A percentile compares a stretch with the other conserved stretches of the same genome.
Conservation (phyloP, 257 asterid genomes). For the Asclepias syriaca region DNA sequence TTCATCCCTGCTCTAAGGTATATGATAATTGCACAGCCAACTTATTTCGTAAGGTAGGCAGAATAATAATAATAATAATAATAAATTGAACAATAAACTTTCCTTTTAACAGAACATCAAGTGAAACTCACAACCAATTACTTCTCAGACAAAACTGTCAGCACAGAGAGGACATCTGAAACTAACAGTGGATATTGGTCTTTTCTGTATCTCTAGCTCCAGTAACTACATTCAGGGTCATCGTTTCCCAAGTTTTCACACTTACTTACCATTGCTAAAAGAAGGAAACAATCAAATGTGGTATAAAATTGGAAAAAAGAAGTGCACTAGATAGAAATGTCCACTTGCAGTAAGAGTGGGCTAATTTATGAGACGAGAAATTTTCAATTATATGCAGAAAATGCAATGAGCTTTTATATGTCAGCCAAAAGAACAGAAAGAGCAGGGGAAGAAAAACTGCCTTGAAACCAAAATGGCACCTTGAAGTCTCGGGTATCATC, state of each 20-base stretch:
- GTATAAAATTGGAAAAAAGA: not conserved
- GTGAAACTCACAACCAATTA: not conserved
- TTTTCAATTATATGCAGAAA: not conserved
- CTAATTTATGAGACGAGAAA: conserved; percentile 3
- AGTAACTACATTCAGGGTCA: not conserved
- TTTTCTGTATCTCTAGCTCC: not conserved
- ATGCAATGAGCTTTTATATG: not conserved
- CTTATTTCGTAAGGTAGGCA: not conserved
- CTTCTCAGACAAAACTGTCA: not conserved
- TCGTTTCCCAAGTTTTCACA: not conserved
- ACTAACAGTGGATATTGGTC: not conserved
- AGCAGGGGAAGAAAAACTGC: not conserved
- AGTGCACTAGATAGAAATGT: not conserved
- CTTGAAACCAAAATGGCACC: conserved; percentile 41
- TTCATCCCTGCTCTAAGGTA: not conserved
- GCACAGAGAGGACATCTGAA: not conserved
- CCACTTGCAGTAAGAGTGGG: conserved; percentile 1
- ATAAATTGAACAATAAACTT: too few species aligned
- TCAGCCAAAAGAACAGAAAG: not conserved
- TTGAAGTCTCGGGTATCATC: conserved; percentile 86
- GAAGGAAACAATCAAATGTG: not conserved
- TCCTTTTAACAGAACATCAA: not conserved
- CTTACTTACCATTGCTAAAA: not conserved
- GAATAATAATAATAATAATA: not conserved
- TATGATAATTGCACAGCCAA: not conserved